phyloP scores from a whole-genome alignment of 106 monocot genomes.

The Dioscorea zingiberensis region DNA sequence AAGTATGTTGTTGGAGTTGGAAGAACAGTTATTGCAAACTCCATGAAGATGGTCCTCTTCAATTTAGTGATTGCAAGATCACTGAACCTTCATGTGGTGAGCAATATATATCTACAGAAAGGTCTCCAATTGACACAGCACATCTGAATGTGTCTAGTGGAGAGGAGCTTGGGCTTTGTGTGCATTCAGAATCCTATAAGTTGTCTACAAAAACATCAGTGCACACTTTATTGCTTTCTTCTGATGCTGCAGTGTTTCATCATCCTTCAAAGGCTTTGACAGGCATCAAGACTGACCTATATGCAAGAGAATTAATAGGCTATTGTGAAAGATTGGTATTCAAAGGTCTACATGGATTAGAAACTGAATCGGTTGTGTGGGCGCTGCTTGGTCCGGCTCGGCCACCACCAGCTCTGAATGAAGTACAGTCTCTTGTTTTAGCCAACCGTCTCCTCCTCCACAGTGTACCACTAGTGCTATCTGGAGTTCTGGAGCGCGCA shows the following conservation, averaged over 20 bases:
- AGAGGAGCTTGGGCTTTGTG: not conserved
- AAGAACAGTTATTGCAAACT: not conserved
- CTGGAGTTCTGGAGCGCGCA: too few relatives aligned
- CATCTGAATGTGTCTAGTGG: slow-evolving; percentile 16
- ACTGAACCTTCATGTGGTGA: slow-evolving; percentile 7
- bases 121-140: not conserved
- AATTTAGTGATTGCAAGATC: not conserved
- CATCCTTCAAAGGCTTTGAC: slow-evolving; percentile 79
- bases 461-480: too few relatives aligned
- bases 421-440: too few relatives aligned
- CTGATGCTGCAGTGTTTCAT: slow-evolving; percentile 74
- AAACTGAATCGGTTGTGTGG: slow-evolving; percentile 42
- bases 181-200: slow-evolving; percentile 12
- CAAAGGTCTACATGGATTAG: slow-evolving; percentile 23
- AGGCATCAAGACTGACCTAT: slow-evolving; percentile 94
- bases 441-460: too few relatives aligned
- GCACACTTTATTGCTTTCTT: slow-evolving; percentile 46
- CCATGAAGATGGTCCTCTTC: slow-evolving; percentile 1
- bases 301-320: slow-evolving; percentile 90
- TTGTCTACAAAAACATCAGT: not conserved
- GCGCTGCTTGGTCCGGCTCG: too few relatives aligned
- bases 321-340: slow-evolving; percentile 53
- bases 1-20: too few relatives aligned
- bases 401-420: too few relatives aligned
- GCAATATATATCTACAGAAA: slow-evolving; percentile 1